Conservation (phyloP, 176 grass and related monocot species). For the Bonia amplexicaulis region DNA sequence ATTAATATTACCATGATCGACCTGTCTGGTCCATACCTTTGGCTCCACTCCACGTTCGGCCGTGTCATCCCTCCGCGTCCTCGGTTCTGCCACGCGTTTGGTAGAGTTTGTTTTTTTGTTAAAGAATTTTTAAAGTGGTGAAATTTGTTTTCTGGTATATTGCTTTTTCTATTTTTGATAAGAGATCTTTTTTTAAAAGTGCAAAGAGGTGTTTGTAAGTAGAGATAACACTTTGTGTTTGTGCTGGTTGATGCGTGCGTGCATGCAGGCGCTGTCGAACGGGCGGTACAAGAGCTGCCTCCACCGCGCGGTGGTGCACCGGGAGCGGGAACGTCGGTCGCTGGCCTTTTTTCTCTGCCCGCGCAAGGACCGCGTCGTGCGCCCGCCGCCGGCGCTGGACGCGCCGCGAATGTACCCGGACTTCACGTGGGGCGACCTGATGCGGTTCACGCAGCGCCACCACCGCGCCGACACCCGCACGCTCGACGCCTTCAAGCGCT, state of each 20-base stretch:
- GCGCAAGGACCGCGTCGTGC: conserved; percentile 57
- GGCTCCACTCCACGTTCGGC: no score
- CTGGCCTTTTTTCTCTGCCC: conserved; percentile 87
- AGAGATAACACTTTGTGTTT: not conserved
- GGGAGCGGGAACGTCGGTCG: conserved; percentile 54
- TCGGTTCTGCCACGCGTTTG: no score
- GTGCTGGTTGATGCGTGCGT: not conserved
- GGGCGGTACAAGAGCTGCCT: conserved; percentile 91
- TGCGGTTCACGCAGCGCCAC: conserved; percentile 66
- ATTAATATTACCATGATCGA: no score
- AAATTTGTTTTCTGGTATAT: no score
- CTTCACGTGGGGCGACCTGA: conserved; percentile 78
- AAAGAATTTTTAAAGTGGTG: no score
- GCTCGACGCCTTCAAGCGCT: conserved; percentile 58
- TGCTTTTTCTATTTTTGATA: no score
- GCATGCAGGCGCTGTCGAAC: conserved; percentile 68
- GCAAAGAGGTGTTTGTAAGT: no score
- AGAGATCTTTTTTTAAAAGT: no score
- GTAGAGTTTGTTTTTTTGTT: no score
- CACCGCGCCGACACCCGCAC: conserved; percentile 66
- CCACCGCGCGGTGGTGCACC: conserved; percentile 76
- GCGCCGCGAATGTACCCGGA: conserved; percentile 55
- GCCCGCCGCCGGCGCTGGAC: conserved; percentile 23
- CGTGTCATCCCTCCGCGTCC: no score
- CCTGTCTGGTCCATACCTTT: no score